Conservation (phyloP, 2,329 filamentous ascomycete genomes). For the Hymenoscyphus salicellus region DNA sequence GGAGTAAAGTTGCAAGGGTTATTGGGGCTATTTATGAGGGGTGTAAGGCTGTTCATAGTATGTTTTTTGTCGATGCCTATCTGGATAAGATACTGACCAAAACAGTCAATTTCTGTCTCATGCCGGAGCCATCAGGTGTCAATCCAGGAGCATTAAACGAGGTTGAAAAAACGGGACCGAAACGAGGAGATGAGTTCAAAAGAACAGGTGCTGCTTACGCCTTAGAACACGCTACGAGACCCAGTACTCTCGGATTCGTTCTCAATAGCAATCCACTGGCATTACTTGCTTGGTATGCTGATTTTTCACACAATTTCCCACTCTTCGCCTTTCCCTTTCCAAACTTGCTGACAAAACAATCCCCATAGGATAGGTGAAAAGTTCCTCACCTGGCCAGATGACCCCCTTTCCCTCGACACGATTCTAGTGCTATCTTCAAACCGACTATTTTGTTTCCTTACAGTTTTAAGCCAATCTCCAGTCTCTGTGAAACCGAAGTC, state of each 20-base stretch:
- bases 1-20: conserved; percentile 28
- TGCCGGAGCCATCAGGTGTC: conserved; percentile 2
- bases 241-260: conserved; percentile 54
- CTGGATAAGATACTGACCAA: neutral
- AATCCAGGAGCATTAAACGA: neutral
- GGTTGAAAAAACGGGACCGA: conserved; percentile 46
- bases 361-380: conserved; percentile 48
- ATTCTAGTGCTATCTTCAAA: too few species aligned
- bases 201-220: conserved; percentile 48
- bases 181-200: conserved; percentile 40
- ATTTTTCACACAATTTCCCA: neutral
- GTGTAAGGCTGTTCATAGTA: conserved; percentile 22
- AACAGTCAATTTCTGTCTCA: conserved; percentile 11
- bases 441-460: too few species aligned
- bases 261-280: conserved; percentile 53
- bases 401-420: conserved; percentile 28
- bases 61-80: neutral
- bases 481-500: too few species aligned
- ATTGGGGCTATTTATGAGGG: conserved; percentile 13
- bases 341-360: neutral
- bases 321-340: neutral
- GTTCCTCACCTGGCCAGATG: conserved; percentile 48
- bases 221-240: conserved; percentile 50
- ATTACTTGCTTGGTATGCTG: conserved; percentile 47
- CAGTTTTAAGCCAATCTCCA: too few species aligned